phyloP scores from a whole-genome alignment of 768 basidiomycete genomes.

The Agrocybe praecox region DNA sequence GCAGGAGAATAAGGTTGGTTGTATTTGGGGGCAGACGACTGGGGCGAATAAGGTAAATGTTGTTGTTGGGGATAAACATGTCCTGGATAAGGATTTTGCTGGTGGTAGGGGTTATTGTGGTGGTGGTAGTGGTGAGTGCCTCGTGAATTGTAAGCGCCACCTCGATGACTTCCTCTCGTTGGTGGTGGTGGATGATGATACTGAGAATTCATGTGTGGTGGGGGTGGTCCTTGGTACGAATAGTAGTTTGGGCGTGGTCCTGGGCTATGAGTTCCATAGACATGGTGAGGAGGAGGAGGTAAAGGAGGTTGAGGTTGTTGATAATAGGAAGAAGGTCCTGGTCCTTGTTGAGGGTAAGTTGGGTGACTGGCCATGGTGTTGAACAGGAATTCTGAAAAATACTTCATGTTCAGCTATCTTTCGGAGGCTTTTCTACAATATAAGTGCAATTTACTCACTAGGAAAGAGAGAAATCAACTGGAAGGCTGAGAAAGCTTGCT shows the following conservation, averaged over 20 bases:
- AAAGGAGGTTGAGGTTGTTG: constrained; percentile 16
- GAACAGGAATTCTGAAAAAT: constrained; percentile 1
- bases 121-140: constrained; percentile 39
- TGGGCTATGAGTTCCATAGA: constrained; percentile 37
- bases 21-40: neutral
- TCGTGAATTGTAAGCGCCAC: constrained; percentile 39
- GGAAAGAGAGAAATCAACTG: neutral
- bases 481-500: neutral
- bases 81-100: neutral
- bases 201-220: constrained; percentile 40
- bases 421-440: neutral
- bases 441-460: neutral
- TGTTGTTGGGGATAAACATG: constrained; percentile 18
- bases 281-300: constrained; percentile 24
- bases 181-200: constrained; percentile 32
- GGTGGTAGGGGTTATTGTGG: constrained; percentile 24
- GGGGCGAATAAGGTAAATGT: neutral
- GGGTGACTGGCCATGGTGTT: constrained; percentile 16
- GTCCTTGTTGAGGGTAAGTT: constrained; percentile 22
- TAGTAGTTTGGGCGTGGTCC: constrained; percentile 39
- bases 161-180: constrained; percentile 24
- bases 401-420: neutral
- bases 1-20: constrained; percentile 28
- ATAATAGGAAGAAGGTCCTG: constrained; percentile 25
- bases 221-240: constrained; percentile 32